Conservation (phyloP, 805 yeast genomes). For the Lachancea waltii region DNA sequence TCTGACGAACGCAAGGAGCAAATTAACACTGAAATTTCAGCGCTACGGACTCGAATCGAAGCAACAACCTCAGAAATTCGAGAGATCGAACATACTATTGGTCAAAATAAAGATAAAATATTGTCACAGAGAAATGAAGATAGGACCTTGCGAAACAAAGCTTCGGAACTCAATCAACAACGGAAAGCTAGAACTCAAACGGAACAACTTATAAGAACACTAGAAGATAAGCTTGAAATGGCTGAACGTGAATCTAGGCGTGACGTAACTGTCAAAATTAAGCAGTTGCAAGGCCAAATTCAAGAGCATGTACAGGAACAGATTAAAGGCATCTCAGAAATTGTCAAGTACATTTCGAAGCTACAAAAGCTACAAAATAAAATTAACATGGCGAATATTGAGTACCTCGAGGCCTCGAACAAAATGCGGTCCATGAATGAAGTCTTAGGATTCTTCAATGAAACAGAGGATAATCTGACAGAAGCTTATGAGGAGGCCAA, state of each 20-base stretch:
- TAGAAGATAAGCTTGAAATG: conserved; percentile 29
- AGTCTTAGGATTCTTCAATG: conserved; percentile 28
- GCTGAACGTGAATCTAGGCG: conserved; percentile 35
- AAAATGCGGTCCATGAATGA: conserved; percentile 30
- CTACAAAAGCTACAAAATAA: conserved; percentile 26
- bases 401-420: conserved; percentile 37
- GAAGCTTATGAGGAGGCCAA: conserved; percentile 27
- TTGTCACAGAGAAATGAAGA: conserved; percentile 6
- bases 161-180: conserved; percentile 13
- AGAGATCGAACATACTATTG: conserved; percentile 13
- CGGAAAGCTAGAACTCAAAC: conserved; percentile 19
- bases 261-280: conserved; percentile 39
- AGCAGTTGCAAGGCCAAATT: conserved; percentile 30
- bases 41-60: conserved; percentile 9
- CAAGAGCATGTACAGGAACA: conserved; percentile 17
- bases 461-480: conserved; percentile 25
- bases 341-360: conserved; percentile 19
- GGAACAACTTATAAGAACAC: conserved; percentile 24
- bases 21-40: conserved; percentile 15
- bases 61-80: conserved; percentile 10
- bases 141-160: conserved; percentile 2
- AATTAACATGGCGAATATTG: conserved; percentile 24
- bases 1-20: conserved; percentile 21
- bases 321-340: conserved; percentile 17
- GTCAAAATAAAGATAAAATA: conserved; percentile 16